A percentile compares a stretch with the other conserved stretches of the same genome.
These are phyloP conservation scores for Leptographium procerum DNA, from an alignment of 2,329 filamentous ascomycete genomes.

Conservation along the genomic window DNA sequence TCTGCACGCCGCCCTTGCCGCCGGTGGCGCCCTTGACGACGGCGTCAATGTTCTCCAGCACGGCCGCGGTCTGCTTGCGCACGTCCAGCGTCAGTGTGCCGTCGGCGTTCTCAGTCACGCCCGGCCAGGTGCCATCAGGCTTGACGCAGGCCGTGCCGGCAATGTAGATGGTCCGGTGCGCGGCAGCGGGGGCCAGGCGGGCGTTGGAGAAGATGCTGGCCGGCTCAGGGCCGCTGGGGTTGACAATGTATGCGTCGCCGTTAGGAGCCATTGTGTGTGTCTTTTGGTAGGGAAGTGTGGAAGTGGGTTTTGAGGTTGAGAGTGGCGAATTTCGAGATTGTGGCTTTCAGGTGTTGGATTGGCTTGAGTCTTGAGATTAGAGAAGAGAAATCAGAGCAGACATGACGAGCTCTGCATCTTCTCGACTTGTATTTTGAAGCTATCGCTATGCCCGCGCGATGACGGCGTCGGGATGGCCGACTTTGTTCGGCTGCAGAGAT, in stretches of 20 bases:
- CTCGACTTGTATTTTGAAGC: not conserved
- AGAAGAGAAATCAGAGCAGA: not conserved
- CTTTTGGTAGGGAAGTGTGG: not conserved
- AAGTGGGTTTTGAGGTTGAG: not conserved
- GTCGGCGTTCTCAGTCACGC: conserved; percentile 24
- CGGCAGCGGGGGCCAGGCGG: conserved; percentile 19
- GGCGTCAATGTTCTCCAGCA: conserved; percentile 24
- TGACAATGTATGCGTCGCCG: conserved; percentile 22
- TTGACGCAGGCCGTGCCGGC: conserved; percentile 25
- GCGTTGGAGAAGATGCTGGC: conserved; percentile 23
- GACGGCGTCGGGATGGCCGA: not conserved
- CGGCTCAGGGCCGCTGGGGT: conserved; percentile 18
- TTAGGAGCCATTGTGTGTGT: conserved; percentile 18
- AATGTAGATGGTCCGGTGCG: conserved; percentile 26
- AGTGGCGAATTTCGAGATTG: not conserved
- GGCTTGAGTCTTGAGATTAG: too few species aligned
- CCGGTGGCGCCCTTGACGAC: conserved; percentile 25
- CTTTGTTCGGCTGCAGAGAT: not conserved
- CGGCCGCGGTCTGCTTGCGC: conserved; percentile 25
- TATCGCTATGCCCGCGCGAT: not conserved
- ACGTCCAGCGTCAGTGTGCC: conserved; percentile 24
- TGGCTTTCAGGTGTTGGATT: not conserved
- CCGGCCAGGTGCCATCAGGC: conserved; percentile 23
- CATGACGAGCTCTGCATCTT: too few species aligned
- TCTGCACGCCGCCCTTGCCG: conserved; percentile 23